phyloP scores from a whole-genome alignment of 2,329 filamentous ascomycete genomes.

The Ascocoryne sarcoides region DNA sequence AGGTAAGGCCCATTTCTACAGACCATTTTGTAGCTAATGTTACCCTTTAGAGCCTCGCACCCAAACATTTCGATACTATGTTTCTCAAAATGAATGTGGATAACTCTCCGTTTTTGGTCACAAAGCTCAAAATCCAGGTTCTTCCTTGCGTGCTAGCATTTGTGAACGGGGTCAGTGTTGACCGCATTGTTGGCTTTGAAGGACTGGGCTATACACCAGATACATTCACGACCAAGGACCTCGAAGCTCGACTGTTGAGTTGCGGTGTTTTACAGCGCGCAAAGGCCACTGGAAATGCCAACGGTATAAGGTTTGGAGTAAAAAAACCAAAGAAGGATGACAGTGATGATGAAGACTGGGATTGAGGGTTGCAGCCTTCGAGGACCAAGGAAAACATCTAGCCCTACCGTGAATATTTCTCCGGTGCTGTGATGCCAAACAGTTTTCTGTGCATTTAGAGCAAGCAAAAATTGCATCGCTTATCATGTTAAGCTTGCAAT shows the following conservation, averaged over 20 bases:
- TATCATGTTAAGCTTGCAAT: no score
- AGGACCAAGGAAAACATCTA: no score
- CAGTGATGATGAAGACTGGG: constrained; percentile 43
- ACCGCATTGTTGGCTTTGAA: constrained; percentile 51
- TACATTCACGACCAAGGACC: constrained; percentile 43
- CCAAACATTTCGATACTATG: constrained; percentile 49
- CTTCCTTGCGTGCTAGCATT: constrained; percentile 51
- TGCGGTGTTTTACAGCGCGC: constrained; percentile 42
- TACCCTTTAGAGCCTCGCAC: constrained; percentile 34
- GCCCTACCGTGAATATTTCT: background rate
- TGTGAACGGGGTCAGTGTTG: constrained; percentile 43
- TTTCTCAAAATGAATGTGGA: constrained; percentile 51
- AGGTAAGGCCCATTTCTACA: no score
- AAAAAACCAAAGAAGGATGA: constrained; percentile 31
- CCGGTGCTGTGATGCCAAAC: no score
- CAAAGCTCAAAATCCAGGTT: constrained; percentile 47
- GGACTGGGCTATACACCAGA: constrained; percentile 43
- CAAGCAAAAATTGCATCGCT: no score
- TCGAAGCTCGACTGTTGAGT: constrained; percentile 43
- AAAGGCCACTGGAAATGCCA: constrained; percentile 40
- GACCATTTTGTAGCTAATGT: background rate
- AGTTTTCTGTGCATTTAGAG: no score
- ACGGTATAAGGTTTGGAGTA: constrained; percentile 23
- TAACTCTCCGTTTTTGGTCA: constrained; percentile 50
- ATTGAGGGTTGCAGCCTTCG: no score